A percentile compares a stretch with the other conserved stretches of the same genome.
Conservation (phyloP, 805 yeast species). For the Suhomyces sp. region DNA sequence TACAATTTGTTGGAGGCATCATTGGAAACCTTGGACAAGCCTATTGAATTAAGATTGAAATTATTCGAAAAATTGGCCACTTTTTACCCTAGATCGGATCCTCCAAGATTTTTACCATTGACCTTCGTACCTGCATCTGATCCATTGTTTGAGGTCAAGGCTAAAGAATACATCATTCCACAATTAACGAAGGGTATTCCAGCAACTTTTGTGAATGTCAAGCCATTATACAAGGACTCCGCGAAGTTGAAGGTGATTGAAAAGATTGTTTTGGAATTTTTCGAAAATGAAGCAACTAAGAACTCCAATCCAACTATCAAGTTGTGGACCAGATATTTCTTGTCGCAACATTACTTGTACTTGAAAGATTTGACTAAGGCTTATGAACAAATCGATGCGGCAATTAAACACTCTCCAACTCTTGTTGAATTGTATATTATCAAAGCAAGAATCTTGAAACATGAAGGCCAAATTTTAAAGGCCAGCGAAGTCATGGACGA, state of each 20-base stretch:
- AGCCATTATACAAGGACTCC: conserved; percentile 64
- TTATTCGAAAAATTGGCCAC: conserved; percentile 63
- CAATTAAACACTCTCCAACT: conserved; percentile 75
- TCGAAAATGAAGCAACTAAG: conserved; percentile 26
- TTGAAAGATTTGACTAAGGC: conserved; percentile 57
- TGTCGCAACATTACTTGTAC: conserved; percentile 74
- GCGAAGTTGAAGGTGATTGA: conserved; percentile 46
- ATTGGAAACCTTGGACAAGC: conserved; percentile 44
- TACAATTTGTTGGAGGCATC: conserved; percentile 66
- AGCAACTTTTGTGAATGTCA: conserved; percentile 81
- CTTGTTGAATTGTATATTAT: conserved; percentile 77
- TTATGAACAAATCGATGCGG: conserved; percentile 53
- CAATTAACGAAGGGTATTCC: conserved; percentile 84
- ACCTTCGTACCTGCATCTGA: conserved; percentile 59
- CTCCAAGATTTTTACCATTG: conserved; percentile 76
- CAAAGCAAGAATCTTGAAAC: conserved; percentile 79
- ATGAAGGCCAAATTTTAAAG: conserved; percentile 54
- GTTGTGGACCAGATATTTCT: conserved; percentile 73
- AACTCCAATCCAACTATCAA: conserved; percentile 43
- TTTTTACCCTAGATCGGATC: conserved; percentile 82
- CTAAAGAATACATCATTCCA: conserved; percentile 52
- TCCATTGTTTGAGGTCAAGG: conserved; percentile 47
- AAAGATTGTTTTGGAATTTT: conserved; percentile 52
- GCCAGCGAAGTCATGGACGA: conserved; percentile 69
- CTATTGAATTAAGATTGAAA: conserved; percentile 50